These are phyloP conservation scores for Exophiala sp. DNA, from an alignment of 2,329 filamentous ascomycete species.

Conservation along the genomic window DNA sequence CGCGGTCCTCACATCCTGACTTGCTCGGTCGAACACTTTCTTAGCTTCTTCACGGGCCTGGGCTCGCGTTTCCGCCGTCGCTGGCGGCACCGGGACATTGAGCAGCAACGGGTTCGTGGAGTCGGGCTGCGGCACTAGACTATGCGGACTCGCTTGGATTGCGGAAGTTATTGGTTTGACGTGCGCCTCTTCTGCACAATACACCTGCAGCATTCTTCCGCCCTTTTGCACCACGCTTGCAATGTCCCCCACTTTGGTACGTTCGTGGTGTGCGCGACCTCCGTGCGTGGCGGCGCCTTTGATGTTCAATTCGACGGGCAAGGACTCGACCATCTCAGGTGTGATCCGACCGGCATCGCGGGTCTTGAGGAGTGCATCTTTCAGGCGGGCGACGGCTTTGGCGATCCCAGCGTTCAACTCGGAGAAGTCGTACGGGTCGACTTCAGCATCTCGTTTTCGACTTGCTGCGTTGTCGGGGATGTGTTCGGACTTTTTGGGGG, in stretches of 20 bases:
- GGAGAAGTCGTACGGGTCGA: constrained; percentile 60
- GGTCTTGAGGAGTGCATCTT: constrained; percentile 60
- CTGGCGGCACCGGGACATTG: constrained; percentile 45
- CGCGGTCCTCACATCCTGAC: constrained; percentile 40
- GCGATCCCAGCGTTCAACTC: constrained; percentile 55
- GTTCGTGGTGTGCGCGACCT: constrained; percentile 31
- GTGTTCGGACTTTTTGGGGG: constrained; percentile 37
- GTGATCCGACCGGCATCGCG: constrained; percentile 62
- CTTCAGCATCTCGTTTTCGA: constrained; percentile 33
- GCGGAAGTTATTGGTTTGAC: constrained; percentile 45
- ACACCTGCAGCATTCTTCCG: constrained; percentile 57
- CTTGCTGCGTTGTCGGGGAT: constrained; percentile 46
- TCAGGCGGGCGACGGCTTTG: constrained; percentile 54
- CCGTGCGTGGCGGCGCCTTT: constrained; percentile 49
- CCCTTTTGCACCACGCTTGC: constrained; percentile 66
- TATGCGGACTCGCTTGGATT: constrained; percentile 41
- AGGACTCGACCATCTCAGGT: constrained; percentile 57
- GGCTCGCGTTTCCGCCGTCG: constrained; percentile 45
- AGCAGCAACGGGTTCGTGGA: constrained; percentile 44
- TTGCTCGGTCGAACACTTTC: constrained; percentile 42
- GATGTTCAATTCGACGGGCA: constrained; percentile 59
- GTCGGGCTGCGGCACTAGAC: constrained; percentile 43
- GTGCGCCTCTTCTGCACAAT: constrained; percentile 61
- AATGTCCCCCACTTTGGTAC: constrained; percentile 57
- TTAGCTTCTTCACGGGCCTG: constrained; percentile 40